phyloP scores from a whole-genome alignment of 2,329 filamentous ascomycete genomes.

The Colletotrichum neosansevieriae region DNA sequence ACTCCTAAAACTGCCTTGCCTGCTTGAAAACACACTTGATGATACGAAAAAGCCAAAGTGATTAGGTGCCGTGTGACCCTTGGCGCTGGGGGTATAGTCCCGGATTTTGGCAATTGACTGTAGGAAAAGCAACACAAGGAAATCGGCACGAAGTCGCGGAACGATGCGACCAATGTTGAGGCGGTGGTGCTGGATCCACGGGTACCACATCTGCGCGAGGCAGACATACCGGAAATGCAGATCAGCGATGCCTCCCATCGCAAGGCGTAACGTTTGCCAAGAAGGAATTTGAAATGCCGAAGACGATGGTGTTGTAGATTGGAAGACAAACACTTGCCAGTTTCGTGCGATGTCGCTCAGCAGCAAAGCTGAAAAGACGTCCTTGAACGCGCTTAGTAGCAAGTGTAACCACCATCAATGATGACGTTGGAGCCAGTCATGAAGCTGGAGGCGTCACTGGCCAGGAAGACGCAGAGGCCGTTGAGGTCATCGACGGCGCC shows the following conservation, averaged over 20 bases:
- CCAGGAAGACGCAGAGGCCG: conserved; percentile 81
- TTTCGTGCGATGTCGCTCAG: not conserved
- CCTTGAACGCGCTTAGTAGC: conserved; percentile 58
- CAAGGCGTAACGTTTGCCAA: not conserved
- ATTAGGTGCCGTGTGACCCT: conserved; percentile 27
- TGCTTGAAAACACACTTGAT: conserved; percentile 25
- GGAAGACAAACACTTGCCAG: conserved; percentile 8
- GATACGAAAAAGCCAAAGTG: conserved; percentile 19
- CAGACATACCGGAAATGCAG: conserved; percentile 32
- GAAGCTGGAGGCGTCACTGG: conserved; percentile 78
- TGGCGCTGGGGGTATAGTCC: conserved; percentile 37
- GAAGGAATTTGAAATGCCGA: not conserved
- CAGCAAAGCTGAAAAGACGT: not conserved
- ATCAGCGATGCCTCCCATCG: conserved; percentile 23
- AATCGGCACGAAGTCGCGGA: conserved; percentile 40
- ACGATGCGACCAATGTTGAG: conserved; percentile 28
- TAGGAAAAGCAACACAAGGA: conserved; percentile 27
- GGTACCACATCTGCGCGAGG: conserved; percentile 23
- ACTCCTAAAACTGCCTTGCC: conserved; percentile 38
- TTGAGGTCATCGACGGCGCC: conserved; percentile 82
- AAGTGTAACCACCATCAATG: conserved; percentile 78
- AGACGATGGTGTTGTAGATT: conserved; percentile 16
- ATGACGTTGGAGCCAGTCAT: conserved; percentile 83
- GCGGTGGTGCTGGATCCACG: conserved; percentile 21
- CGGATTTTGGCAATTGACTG: conserved; percentile 1